Conservation (phyloP, 1,284 basidiomycete species). For the Meira nashicola region DNA sequence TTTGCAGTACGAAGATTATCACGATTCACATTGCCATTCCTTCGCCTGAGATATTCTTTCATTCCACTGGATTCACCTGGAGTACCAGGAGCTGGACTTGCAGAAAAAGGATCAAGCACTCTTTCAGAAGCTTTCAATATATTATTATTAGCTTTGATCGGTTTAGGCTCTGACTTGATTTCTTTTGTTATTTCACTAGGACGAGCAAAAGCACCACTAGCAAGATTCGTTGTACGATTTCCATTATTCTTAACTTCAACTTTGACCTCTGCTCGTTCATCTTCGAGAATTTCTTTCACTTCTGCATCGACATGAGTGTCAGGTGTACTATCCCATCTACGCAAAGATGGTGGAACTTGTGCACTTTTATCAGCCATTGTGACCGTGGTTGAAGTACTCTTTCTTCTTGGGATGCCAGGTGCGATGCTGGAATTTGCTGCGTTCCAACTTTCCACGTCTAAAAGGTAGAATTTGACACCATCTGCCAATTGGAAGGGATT, state of each 20-base stretch:
- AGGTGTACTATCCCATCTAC: not conserved
- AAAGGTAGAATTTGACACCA: slow-evolving; percentile 85
- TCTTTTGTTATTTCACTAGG: too few species aligned
- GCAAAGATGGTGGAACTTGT: not conserved
- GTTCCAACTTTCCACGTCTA: slow-evolving; percentile 73
- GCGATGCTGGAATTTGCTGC: not conserved
- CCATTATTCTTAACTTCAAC: not conserved
- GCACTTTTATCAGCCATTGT: not conserved
- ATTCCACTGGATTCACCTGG: not conserved
- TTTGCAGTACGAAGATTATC: too few species aligned
- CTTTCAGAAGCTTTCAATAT: too few species aligned
- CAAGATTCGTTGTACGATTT: too few species aligned
- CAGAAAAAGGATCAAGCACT: not conserved
- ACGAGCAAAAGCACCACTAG: too few species aligned
- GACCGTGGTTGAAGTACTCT: not conserved
- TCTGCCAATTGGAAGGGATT: slow-evolving; percentile 66
- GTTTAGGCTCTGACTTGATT: too few species aligned
- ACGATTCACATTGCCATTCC: not conserved
- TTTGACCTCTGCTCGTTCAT: not conserved
- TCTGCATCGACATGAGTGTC: not conserved
- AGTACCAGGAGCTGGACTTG: not conserved
- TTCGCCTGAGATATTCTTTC: not conserved
- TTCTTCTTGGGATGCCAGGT: not conserved
- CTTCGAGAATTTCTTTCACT: not conserved
- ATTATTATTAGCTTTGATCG: too few species aligned